Percentiles rank a stretch among this genome's conserved stretches.
Conservation (phyloP, 345 rosid genomes). For the Reutealis trisperma region DNA sequence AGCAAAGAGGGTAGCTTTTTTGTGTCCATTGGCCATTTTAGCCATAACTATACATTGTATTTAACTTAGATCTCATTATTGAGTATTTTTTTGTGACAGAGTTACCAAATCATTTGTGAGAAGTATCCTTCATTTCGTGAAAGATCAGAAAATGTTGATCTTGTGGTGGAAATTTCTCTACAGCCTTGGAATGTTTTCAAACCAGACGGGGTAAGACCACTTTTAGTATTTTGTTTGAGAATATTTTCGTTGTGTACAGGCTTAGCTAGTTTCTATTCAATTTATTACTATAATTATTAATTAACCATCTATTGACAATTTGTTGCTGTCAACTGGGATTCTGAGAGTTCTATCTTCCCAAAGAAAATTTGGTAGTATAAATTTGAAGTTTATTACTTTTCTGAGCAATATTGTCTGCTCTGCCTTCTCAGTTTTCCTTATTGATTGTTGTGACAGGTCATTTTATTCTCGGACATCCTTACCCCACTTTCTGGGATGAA, state of each 20-base stretch:
- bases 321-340: not conserved
- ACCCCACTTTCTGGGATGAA: conserved; percentile 99
- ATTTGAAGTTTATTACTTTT: not conserved
- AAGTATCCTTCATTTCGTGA: conserved; percentile 91
- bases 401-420: not conserved
- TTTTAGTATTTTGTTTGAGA: not conserved
- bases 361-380: not conserved
- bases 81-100: conserved; percentile 45
- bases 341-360: not conserved
- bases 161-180: conserved; percentile 89
- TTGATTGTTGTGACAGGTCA: conserved; percentile 57
- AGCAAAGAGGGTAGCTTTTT: not conserved
- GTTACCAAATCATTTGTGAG: conserved; percentile 85
- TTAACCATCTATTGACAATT: not conserved
- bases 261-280: not conserved
- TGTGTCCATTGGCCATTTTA: not conserved
- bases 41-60: not conserved
- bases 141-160: conserved; percentile 94
- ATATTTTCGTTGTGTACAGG: not conserved
- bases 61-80: conserved; percentile 14
- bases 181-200: conserved; percentile 99
- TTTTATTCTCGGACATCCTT: conserved; percentile 93
- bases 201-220: conserved; percentile 81
- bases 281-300: conserved; percentile 4
- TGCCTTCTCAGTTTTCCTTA: not conserved